Percentiles rank a stretch among this genome's conserved stretches.
phyloP scores from a whole-genome alignment of 352 stramenopile genomes.

The Lagenidium sp. region DNA sequence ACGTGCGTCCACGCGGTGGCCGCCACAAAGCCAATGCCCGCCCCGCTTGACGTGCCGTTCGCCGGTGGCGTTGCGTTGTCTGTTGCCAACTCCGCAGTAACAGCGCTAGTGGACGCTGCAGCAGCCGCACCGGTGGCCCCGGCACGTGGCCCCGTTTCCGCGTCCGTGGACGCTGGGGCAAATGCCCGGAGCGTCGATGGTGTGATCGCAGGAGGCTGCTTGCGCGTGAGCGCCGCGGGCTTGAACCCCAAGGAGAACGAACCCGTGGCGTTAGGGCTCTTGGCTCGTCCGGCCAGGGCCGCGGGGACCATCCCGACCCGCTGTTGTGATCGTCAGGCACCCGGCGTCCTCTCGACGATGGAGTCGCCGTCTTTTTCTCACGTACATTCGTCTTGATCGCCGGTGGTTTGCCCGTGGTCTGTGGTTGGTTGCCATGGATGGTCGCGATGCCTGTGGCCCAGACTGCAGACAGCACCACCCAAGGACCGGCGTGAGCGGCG shows the following conservation, averaged over 20 bases:
- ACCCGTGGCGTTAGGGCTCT: conserved; percentile 18
- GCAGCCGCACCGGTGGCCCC: too few relatives aligned
- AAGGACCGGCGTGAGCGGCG: too few relatives aligned
- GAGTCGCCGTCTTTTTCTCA: too few relatives aligned
- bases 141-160: too few relatives aligned
- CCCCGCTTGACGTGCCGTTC: conserved; percentile 38
- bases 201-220: too few relatives aligned
- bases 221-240: conserved; percentile 38
- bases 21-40: conserved; percentile 82
- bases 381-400: conserved; percentile 18
- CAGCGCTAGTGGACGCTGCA: not conserved
- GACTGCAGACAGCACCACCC: too few relatives aligned
- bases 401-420: not conserved
- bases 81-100: not conserved
- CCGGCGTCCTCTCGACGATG: too few relatives aligned
- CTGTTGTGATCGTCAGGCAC: too few relatives aligned
- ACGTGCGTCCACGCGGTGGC: conserved; percentile 86
- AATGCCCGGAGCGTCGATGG: too few relatives aligned
- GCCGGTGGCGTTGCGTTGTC: not conserved
- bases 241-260: conserved; percentile 43
- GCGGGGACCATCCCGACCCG: conserved; percentile 36
- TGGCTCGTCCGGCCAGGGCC: conserved; percentile 28
- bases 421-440: not conserved
- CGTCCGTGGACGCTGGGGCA: too few relatives aligned
- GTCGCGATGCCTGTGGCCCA: conserved; percentile 23